A percentile compares a stretch with the other conserved stretches of the same genome.
Evolutionary conservation across 805 yeast genomes (phyloP).

Genomic region (Candida ipomoeae): DNA sequence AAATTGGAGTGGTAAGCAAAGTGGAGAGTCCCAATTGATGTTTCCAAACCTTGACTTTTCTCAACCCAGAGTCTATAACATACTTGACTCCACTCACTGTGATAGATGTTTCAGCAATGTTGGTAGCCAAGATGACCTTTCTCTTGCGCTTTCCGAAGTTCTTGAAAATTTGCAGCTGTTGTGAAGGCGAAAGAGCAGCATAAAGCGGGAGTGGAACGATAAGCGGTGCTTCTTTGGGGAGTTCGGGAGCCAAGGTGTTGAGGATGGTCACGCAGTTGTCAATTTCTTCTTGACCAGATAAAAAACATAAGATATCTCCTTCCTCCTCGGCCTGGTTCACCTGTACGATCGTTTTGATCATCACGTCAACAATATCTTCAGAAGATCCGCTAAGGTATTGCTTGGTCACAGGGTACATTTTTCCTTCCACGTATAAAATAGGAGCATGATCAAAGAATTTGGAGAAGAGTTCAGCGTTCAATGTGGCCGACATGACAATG

Average conservation of each 20-base stretch:
- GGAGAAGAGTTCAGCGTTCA: constrained; percentile 86
- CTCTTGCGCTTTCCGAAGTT: constrained; percentile 62
- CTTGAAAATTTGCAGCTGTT: constrained; percentile 77
- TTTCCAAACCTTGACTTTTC: constrained; percentile 94
- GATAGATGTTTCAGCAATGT: constrained; percentile 96
- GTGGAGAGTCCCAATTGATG: constrained; percentile 92
- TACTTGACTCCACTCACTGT: constrained; percentile 93
- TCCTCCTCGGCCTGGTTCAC: constrained; percentile 72
- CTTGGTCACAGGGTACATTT: constrained; percentile 78
- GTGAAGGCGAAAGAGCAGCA: constrained; percentile 86
- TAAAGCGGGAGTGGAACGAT: constrained; percentile 80
- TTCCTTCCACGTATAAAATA: constrained; percentile 85
- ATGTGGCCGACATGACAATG: constrained; percentile 93
- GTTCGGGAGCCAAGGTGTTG: constrained; percentile 53
- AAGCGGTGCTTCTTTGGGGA: constrained; percentile 72
- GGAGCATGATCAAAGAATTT: constrained; percentile 74
- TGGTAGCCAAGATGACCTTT: constrained; percentile 87
- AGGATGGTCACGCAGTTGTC: constrained; percentile 73
- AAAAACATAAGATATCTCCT: constrained; percentile 89
- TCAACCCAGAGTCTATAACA: constrained; percentile 87
- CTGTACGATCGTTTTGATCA: constrained; percentile 70
- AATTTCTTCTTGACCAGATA: constrained; percentile 97
- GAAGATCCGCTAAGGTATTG: constrained; percentile 58
- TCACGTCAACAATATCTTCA: constrained; percentile 81
- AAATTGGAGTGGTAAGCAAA: constrained; percentile 83